Evolutionary conservation across 805 yeast genomes (phyloP).

Genomic region (Wickerhamomyces kurtzmanii): DNA sequence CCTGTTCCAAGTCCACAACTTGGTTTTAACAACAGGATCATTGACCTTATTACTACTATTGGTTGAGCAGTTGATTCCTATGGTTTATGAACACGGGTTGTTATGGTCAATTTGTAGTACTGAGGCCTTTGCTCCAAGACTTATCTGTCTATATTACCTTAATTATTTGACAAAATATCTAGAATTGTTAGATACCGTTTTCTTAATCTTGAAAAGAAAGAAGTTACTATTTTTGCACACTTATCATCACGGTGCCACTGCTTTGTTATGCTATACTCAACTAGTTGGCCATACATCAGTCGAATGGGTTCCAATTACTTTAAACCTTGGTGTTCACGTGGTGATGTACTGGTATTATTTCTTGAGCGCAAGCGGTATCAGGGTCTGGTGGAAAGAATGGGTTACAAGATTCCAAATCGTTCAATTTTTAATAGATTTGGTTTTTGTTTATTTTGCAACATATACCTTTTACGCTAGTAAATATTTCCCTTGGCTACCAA

Average conservation of each 20-base stretch:
- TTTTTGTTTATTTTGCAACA: slow-evolving; percentile 88
- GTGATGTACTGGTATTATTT: slow-evolving; percentile 98
- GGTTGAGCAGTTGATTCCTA: slow-evolving; percentile 81
- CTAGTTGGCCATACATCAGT: slow-evolving; percentile 84
- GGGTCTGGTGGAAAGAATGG: slow-evolving; percentile 99
- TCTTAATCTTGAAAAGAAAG: slow-evolving; percentile 86
- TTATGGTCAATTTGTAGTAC: slow-evolving; percentile 75
- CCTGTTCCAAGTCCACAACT: slow-evolving; percentile 80
- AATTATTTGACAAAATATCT: slow-evolving; percentile 84
- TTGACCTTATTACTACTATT: slow-evolving; percentile 55
- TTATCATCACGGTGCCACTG: slow-evolving; percentile 98
- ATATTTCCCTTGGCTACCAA: slow-evolving; percentile 57
- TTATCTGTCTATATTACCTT: slow-evolving; percentile 80
- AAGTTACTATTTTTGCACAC: slow-evolving; percentile 89
- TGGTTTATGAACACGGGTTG: slow-evolving; percentile 62
- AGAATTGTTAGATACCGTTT: slow-evolving; percentile 86
- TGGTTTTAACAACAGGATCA: slow-evolving; percentile 62
- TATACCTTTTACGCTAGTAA: slow-evolving; percentile 78
- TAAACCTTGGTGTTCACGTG: slow-evolving; percentile 89
- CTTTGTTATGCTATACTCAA: slow-evolving; percentile 88
- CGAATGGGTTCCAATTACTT: slow-evolving; percentile 87
- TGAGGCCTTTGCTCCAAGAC: slow-evolving; percentile 73
- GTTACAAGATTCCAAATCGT: slow-evolving; percentile 92
- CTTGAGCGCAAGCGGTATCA: slow-evolving; percentile 83
- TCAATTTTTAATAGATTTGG: slow-evolving; percentile 84